Base-by-base conservation (phyloP, 805 yeast species). In the Candida michaelii region DNA sequence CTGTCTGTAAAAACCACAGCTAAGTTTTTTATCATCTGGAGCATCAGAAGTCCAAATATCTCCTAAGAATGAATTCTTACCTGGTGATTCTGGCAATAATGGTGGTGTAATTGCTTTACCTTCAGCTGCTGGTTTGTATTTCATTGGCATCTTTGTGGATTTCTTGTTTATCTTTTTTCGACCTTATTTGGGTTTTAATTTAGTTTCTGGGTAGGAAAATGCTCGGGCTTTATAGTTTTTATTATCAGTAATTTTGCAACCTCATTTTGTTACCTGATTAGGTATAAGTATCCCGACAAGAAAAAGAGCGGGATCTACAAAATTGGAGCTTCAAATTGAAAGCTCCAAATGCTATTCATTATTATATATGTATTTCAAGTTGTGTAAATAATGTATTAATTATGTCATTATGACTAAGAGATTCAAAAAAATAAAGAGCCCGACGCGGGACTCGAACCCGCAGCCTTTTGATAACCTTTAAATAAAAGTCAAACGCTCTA, bases 1-100 rank as follows among this genome's bases (percentile, higher is more conserved):
- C 65, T 83, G 88, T 55, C 70, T 74, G 75, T 78, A 83, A 69
- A 83, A 82, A 40, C 89, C 89, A 58, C 82, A 71, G 13, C 82
- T 63, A 50, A 83, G 77, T 59, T 78, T 79, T 58, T 80, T 63
- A 38, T 77, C 87, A 39, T 69, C 60, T 52, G 79, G 80, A 42
- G 81, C 82, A 19, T 77, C 80, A 15, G 84, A 77, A 31, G 81
- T 73, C 65, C 77, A 77, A 48, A 73, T 68, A 56, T 83, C 89
- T 42, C 86, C 84, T 48, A 83, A 71, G 71, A 79, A 83, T 6
- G 89, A 75, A 63, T 83, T 83, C 69, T 73, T 77, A 46, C 83
- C 83, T 62, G 82, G 81, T 43, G 83, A 71, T 30, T 36, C 40
- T 44, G 83, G 80, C 47, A 82, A 75, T 30, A 69, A 71, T 34